Evolutionary conservation across 441 rosid species (phyloP), one percentile per base, ranked within the genome.

Genomic region (Viola pubescens): DNA sequence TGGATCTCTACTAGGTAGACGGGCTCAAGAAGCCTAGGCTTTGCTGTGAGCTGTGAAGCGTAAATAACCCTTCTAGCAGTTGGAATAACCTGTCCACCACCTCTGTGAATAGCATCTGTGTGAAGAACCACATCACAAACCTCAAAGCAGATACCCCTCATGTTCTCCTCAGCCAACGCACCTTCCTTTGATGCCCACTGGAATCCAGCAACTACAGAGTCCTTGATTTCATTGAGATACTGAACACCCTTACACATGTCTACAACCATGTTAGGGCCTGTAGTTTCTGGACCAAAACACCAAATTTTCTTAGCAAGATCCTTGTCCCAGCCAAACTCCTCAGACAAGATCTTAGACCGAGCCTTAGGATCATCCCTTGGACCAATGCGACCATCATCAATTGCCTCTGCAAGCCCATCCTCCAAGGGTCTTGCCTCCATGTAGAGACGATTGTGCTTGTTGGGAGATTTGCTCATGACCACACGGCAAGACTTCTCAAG

Each of bases 181-280:
- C 84, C 84, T 66, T 80, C 84, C 70, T 77, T 77, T 44, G 84
- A 80, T 37, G 84, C 84, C 84, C 84, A 80, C 56, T 77, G 84
- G 76, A 80, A 80, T 50, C 81, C 84, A 44, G 84, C 84, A 12
- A 80, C 79, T 9, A 80, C 81, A 34, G 84, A 80, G 50, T 80
- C 84, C 65, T 80, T 80, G 26, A 80, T 80, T 75, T 80, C 81
- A 50, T 80, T 80, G 1, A 80, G 69, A 73, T 80, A 80, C 65
- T 80, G 84, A 8, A 80, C 84, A 58, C 84, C 84, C 69, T 80
- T 80, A 37, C 84, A 80, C 84, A 80, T 80, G 59, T 80, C 81
- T 3, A 80, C 84, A 6, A 80, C 84, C 84, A 80, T 77, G 75
- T 80, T 80, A 5, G 84, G 84, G 1, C 84, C 81, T 1, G 81